Percentiles rank a stretch among this genome's conserved stretches.
Evolutionary conservation across 441 rosid species (phyloP).

Genomic region (Hura crepitans): DNA sequence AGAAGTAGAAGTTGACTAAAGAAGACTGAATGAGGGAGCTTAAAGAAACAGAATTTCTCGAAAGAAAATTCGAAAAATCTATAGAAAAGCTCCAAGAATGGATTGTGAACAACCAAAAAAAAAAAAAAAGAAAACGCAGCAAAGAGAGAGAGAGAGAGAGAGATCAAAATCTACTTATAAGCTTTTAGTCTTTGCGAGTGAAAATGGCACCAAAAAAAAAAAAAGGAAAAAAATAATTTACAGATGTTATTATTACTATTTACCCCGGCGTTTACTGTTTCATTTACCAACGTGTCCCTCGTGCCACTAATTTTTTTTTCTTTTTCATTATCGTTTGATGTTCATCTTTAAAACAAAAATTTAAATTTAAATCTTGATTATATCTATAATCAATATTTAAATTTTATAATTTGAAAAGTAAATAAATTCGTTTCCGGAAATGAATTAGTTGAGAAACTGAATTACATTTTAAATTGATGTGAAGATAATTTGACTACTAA

Average conservation of each 20-base stretch:
- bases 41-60: neutral
- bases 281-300: neutral
- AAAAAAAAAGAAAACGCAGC: neutral
- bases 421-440: no score
- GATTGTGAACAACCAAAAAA: neutral
- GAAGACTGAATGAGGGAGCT: neutral
- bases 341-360: no score
- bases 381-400: neutral
- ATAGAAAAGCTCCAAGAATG: conserved; percentile 7
- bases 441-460: no score
- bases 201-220: neutral
- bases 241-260: neutral
- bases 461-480: no score
- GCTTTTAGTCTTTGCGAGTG: neutral
- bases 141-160: neutral
- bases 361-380: no score
- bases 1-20: neutral
- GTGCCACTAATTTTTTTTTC: no score
- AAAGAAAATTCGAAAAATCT: neutral
- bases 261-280: neutral
- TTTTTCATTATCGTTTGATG: no score
- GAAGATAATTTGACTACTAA: no score
- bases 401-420: no score
- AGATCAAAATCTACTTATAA: neutral
- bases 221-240: neutral